phyloP scores from a whole-genome alignment of 2,329 filamentous ascomycete species.

The Neobulgaria alba region DNA sequence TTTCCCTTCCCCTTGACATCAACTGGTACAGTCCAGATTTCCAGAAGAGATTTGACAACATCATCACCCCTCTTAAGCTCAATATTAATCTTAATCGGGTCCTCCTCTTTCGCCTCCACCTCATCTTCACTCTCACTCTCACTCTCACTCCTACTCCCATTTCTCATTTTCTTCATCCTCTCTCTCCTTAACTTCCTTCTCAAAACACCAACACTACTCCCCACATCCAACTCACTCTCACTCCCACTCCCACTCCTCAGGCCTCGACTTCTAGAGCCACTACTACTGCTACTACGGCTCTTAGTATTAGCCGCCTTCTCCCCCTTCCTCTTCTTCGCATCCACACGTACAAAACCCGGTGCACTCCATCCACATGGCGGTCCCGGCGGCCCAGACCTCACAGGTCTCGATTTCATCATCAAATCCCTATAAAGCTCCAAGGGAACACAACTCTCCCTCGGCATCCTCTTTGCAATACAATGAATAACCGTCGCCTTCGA shows the following conservation, averaged over 20 bases:
- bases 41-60: constrained; percentile 12
- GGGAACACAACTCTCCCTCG: not conserved
- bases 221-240: not conserved
- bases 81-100: constrained; percentile 11
- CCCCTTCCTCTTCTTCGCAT: not conserved
- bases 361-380: not conserved
- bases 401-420: too few relatives aligned
- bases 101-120: constrained; percentile 5
- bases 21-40: constrained; percentile 10
- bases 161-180: not conserved
- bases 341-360: not conserved
- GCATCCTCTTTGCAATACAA: not conserved
- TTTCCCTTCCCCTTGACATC: not conserved
- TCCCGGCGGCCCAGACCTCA: too few relatives aligned
- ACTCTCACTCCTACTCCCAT: constrained; percentile 1
- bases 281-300: too few relatives aligned
- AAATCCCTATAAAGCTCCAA: not conserved
- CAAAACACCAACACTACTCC: too few relatives aligned
- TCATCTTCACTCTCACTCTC: constrained; percentile 6
- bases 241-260: not conserved
- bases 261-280: too few relatives aligned
- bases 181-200: constrained; percentile 3
- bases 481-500: constrained; percentile 1
- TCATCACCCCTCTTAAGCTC: constrained; percentile 12
- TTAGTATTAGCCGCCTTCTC: not conserved